A percentile compares a stretch with the other conserved stretches of the same genome.
phyloP scores from a whole-genome alignment of 352 stramenopile species.

The Phytopythium boreale region DNA sequence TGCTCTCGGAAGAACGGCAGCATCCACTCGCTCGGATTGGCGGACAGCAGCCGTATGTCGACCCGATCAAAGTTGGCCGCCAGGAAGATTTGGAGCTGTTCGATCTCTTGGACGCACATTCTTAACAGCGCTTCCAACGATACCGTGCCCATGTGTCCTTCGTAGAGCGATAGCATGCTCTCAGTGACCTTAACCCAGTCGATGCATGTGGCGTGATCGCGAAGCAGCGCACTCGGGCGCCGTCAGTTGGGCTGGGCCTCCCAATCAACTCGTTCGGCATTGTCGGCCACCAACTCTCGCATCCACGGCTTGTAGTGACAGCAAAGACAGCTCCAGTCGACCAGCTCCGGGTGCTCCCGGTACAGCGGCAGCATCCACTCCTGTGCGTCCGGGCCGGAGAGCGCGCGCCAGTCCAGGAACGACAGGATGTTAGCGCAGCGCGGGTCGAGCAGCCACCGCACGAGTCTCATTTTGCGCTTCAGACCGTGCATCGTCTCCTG shows the following conservation, averaged over 20 bases:
- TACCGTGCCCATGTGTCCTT: not conserved
- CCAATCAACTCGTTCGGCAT: not conserved
- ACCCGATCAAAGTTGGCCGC: not conserved
- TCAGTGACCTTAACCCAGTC: not conserved
- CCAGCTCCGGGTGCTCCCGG: not conserved
- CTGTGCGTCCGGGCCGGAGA: not conserved
- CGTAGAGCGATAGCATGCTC: not conserved
- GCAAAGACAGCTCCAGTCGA: not conserved
- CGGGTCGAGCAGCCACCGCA: constrained; percentile 1
- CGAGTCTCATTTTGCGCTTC: not conserved
- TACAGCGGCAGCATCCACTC: not conserved
- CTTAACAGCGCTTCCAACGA: not conserved
- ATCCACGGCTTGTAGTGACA: not conserved
- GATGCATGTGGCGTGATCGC: not conserved
- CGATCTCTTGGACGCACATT: not conserved
- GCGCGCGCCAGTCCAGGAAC: not conserved
- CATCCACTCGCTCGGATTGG: not conserved
- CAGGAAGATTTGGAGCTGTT: not conserved
- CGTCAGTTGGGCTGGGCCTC: not conserved
- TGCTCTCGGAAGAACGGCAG: not conserved
- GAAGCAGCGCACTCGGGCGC: not conserved
- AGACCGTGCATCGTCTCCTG: not conserved
- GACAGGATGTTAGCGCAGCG: not conserved
- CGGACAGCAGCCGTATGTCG: not conserved
- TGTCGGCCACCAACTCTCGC: not conserved